These are phyloP conservation scores for Beauveria australis DNA, from an alignment of 2,329 filamentous ascomycete species.

Conservation along the genomic window DNA sequence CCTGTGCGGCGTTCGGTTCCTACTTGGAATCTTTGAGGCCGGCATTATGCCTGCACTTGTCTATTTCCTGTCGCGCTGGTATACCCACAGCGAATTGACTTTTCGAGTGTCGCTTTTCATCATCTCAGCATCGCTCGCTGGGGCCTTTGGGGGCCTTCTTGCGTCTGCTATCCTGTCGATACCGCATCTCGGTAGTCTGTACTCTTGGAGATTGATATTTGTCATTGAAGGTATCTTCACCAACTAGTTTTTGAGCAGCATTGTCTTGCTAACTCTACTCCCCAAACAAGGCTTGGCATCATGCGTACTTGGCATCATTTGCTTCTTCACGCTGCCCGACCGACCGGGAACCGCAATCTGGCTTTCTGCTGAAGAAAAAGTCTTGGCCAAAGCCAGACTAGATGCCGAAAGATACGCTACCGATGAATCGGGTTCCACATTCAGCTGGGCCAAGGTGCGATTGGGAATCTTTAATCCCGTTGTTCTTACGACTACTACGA, in stretches of 20 bases:
- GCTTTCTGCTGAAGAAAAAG: slow-evolving; percentile 55
- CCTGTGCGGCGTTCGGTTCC: slow-evolving; percentile 48
- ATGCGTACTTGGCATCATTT: slow-evolving; percentile 41
- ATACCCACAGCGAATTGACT: slow-evolving; percentile 51
- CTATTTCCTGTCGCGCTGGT: slow-evolving; percentile 59
- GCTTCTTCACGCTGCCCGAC: slow-evolving; percentile 57
- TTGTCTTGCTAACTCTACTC: background rate
- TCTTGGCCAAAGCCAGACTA: slow-evolving; percentile 53
- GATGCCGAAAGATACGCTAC: slow-evolving; percentile 48
- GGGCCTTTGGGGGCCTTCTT: slow-evolving; percentile 59
- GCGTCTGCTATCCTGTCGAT: slow-evolving; percentile 54
- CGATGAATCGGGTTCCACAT: slow-evolving; percentile 47
- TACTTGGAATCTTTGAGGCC: slow-evolving; percentile 54
- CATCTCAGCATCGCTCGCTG: slow-evolving; percentile 56
- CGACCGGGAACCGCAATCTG: slow-evolving; percentile 57
- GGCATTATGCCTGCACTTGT: slow-evolving; percentile 59
- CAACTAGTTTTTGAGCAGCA: no score
- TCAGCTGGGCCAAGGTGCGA: slow-evolving; percentile 51
- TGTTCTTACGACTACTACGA: slow-evolving; percentile 37
- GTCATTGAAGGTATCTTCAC: slow-evolving; percentile 47
- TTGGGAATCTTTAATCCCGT: slow-evolving; percentile 58
- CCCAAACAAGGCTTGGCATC: slow-evolving; percentile 41
- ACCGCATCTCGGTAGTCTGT: slow-evolving; percentile 44
- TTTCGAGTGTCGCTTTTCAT: slow-evolving; percentile 58
- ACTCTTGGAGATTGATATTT: slow-evolving; percentile 63